phyloP scores from a whole-genome alignment of 2,329 filamentous ascomycete genomes.

The Lojkania enalia region DNA sequence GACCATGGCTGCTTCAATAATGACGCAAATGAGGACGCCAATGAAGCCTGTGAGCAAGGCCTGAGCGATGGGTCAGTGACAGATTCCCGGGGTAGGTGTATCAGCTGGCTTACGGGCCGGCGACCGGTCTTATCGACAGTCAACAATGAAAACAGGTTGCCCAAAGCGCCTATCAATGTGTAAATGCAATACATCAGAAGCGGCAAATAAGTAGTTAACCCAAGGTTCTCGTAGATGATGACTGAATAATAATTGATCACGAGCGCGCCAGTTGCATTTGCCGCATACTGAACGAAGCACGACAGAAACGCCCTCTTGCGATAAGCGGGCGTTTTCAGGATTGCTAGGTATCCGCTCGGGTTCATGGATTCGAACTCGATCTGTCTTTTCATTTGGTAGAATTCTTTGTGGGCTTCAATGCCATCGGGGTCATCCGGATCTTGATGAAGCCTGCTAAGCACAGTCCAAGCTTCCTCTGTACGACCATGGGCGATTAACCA shows the following conservation, averaged over 20 bases:
- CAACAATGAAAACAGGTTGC: conserved; percentile 25
- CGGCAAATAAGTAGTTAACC: conserved; percentile 23
- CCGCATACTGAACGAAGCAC: conserved; percentile 29
- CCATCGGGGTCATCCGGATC: conserved; percentile 24
- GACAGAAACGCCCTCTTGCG: conserved; percentile 25
- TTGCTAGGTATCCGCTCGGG: conserved; percentile 24
- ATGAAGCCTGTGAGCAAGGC: conserved; percentile 27
- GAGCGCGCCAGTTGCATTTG: conserved; percentile 26
- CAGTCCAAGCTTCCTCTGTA: conserved; percentile 45
- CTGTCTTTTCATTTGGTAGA: conserved; percentile 28
- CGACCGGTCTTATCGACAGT: conserved; percentile 28
- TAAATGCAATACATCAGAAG: conserved; percentile 32
- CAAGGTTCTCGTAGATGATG: conserved; percentile 29
- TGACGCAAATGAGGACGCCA: conserved; percentile 21
- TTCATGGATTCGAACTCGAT: conserved; percentile 26
- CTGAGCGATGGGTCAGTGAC: conserved; percentile 12
- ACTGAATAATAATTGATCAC: conserved; percentile 32
- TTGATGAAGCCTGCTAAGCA: conserved; percentile 19
- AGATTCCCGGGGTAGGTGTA: neutral
- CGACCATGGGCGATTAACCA: conserved; percentile 51
- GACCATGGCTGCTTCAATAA: conserved; percentile 30
- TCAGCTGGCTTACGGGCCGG: conserved; percentile 16
- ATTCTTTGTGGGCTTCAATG: conserved; percentile 26
- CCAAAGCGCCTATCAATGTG: conserved; percentile 27
- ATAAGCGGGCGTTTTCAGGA: conserved; percentile 23